Evolutionary conservation across 805 yeast species (phyloP).

Genomic region (Teunomyces funiuensis): DNA sequence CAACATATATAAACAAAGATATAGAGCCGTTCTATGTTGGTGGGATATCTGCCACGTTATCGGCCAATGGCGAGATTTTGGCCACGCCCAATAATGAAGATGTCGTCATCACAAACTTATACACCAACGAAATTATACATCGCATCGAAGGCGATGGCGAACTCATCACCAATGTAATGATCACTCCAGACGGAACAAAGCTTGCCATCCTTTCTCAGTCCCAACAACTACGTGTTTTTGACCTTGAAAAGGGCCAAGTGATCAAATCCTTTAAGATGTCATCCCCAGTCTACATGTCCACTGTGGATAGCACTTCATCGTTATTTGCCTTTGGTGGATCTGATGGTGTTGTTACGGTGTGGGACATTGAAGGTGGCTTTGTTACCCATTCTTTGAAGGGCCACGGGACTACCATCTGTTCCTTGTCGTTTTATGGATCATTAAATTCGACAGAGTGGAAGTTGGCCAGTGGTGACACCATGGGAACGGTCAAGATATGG

Average conservation of each 20-base stretch:
- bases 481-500: constrained; percentile 58
- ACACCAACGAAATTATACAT: constrained; percentile 56
- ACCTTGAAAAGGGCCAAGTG: constrained; percentile 39
- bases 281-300: constrained; percentile 79
- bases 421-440: constrained; percentile 71
- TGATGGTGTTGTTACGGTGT: constrained; percentile 87
- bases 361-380: constrained; percentile 87
- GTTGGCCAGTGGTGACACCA: constrained; percentile 68
- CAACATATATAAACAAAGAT: constrained; percentile 45
- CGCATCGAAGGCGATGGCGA: constrained; percentile 84
- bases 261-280: constrained; percentile 57
- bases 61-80: constrained; percentile 51
- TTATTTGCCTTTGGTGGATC: constrained; percentile 92
- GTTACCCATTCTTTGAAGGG: constrained; percentile 90
- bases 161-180: constrained; percentile 65
- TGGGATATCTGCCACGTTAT: constrained; percentile 70
- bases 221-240: constrained; percentile 71
- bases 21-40: constrained; percentile 87
- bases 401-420: constrained; percentile 85
- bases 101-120: constrained; percentile 64
- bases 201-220: constrained; percentile 80
- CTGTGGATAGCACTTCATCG: constrained; percentile 78
- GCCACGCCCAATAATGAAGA: constrained; percentile 84
- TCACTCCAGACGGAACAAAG: constrained; percentile 73
- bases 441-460: constrained; percentile 68